Base-by-base conservation (phyloP, 192 early-diverging fungal genomes). In the Backusella australiensis region DNA sequence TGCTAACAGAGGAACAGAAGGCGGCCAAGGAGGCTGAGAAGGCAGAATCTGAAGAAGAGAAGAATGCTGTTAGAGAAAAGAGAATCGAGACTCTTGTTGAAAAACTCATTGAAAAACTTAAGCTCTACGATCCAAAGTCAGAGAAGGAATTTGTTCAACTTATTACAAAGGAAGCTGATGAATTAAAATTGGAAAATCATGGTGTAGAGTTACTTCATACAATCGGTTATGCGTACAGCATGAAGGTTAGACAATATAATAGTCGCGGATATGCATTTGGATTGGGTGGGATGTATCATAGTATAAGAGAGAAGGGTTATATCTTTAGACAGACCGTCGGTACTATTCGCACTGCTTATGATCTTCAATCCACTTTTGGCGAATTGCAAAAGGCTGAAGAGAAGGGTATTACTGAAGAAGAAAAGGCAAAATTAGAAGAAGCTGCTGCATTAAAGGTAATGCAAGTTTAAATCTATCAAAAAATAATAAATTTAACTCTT, bases 181-280 rank as follows among this genome's bases (percentile, higher is more conserved):
- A 90, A 32, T 89, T 99, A 56, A 96, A 96, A 82, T 78, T 82
- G 17, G 98, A 98, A 80, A 94, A 91, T 38, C 96, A 95, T 77
- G 98, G 98, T 26, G 89, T 96, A 15, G 97, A 98, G 82, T 87
- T 99, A 17, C 82, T 99, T 68, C 95, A 98, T 81, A 92, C 94
- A 6, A 93, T 98, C 74, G 98, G 98, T 67, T 93, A 91, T 84
- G 95, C 94, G 3, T 99, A 99, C 82, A 84, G 84, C 52, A 85
- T 94, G 69, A 97, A 97, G 84, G 93, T 95, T 14, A 92, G 93
- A 69, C 96, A 98, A 80, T 93, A 92, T 77, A 82, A 92, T 36
- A 89, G 89, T 68, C 86, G 86, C 56, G 85, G 89, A 35, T 89
- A 92, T 72, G 88, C 92, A 72, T 85, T 94, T 76, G 93, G 93